phyloP scores from a whole-genome alignment of 257 asterid genomes.

The Fraxinus quadrangulata region DNA sequence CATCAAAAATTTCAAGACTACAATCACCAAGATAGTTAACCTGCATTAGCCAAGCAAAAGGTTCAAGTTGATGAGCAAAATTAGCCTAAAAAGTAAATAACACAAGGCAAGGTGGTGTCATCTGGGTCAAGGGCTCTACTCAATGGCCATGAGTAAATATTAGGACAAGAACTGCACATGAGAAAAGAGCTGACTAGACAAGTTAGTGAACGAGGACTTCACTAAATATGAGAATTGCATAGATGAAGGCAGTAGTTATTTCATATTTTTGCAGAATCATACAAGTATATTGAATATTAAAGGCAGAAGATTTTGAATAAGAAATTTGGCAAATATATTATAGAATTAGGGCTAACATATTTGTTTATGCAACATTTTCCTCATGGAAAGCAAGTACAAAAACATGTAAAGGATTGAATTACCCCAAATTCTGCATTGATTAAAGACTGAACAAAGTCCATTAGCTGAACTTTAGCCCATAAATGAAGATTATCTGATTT shows the following conservation, averaged over 20 bases:
- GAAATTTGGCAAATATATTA: conserved; percentile 5
- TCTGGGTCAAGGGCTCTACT: background rate
- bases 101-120: background rate
- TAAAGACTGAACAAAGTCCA: conserved; percentile 88
- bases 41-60: conserved; percentile 47
- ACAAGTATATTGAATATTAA: conserved; percentile 2
- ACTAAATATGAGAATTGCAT: conserved; percentile 15
- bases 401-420: conserved; percentile 20
- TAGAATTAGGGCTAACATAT: conserved; percentile 14
- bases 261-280: conserved; percentile 1
- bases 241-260: conserved; percentile 19
- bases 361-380: conserved; percentile 15
- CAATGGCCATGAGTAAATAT: background rate
- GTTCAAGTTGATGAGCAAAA: conserved; percentile 20
- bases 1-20: conserved; percentile 91
- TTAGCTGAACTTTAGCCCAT: conserved; percentile 92
- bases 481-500: conserved; percentile 38
- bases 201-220: conserved; percentile 22
- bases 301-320: conserved; percentile 21
- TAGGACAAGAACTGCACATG: conserved; percentile 14
- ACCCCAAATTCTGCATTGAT: conserved; percentile 86
- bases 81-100: conserved; percentile 12
- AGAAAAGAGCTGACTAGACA: conserved; percentile 16
- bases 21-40: conserved; percentile 82
- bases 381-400: conserved; percentile 21